These are phyloP conservation scores for Verticillium longisporum DNA, from an alignment of 2,329 filamentous ascomycete species.

Conservation along the genomic window DNA sequence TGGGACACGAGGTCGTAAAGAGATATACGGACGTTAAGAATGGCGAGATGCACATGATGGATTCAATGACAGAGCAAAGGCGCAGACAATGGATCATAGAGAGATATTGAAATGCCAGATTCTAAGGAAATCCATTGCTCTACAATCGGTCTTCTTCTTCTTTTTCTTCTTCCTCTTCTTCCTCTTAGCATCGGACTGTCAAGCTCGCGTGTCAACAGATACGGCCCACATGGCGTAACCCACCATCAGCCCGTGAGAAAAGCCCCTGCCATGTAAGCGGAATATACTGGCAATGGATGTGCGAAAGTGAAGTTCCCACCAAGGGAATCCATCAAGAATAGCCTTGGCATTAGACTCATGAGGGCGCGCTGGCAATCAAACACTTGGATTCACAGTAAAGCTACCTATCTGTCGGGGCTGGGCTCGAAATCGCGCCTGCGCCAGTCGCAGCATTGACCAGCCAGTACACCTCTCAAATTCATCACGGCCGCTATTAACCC, in stretches of 20 bases:
- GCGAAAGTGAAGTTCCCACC: neutral
- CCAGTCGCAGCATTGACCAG: neutral
- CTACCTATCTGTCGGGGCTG: neutral
- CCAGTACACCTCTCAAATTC: neutral
- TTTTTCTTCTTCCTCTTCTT: neutral
- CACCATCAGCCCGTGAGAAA: neutral
- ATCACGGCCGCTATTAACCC: neutral
- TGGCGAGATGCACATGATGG: constrained; percentile 45
- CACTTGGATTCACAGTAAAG: neutral
- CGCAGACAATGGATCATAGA: constrained; percentile 56
- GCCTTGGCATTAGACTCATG: neutral
- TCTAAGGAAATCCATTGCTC: constrained; percentile 28
- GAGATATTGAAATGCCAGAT: constrained; percentile 44
- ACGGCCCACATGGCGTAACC: neutral
- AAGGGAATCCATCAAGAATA: neutral
- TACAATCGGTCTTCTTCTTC: neutral
- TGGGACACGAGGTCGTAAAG: constrained; percentile 46
- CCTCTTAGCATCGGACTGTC: neutral
- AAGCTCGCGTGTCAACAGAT: neutral
- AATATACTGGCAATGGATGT: neutral
- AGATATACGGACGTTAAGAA: constrained; percentile 54
- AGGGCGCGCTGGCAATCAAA: neutral
- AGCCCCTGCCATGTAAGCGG: neutral
- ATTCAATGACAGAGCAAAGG: constrained; percentile 37
- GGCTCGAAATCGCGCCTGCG: neutral